A percentile compares a stretch with the other conserved stretches of the same genome.
Conservation (phyloP, 768 basidiomycete species). For the Collybiopsis luxurians region DNA sequence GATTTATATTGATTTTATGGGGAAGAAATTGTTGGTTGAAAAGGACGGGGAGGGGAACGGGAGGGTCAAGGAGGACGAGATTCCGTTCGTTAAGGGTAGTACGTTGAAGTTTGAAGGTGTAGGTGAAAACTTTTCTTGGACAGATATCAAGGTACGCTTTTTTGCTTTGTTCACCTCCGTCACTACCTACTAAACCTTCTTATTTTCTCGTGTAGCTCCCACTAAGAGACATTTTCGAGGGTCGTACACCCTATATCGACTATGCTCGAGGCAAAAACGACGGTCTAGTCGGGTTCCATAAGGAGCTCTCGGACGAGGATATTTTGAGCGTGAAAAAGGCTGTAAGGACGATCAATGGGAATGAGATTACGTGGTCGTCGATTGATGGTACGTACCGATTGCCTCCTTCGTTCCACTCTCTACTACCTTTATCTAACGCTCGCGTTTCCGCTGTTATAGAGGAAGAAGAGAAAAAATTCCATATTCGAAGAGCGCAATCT, state of each 20-base stretch:
- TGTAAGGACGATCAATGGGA: conserved; percentile 49
- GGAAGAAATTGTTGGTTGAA: conserved; percentile 61
- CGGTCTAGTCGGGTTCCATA: conserved; percentile 62
- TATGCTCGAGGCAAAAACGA: conserved; percentile 42
- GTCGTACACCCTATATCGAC: conserved; percentile 51
- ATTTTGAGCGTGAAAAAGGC: conserved; percentile 64
- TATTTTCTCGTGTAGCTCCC: conserved; percentile 31
- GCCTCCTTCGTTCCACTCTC: neutral
- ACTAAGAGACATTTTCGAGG: conserved; percentile 48
- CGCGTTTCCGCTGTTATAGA: too few relatives aligned
- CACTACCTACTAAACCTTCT: neutral
- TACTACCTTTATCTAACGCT: neutral
- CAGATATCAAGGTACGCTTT: conserved; percentile 45
- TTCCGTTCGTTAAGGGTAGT: conserved; percentile 52
- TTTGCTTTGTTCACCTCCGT: neutral
- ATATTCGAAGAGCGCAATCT: conserved; percentile 68
- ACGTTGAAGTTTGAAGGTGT: conserved; percentile 59
- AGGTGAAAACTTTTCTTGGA: conserved; percentile 46
- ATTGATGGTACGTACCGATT: conserved; percentile 55
- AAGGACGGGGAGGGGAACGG: conserved; percentile 61
- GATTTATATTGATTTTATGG: conserved; percentile 73
- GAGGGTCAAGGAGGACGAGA: conserved; percentile 57
- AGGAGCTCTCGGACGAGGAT: conserved; percentile 68
- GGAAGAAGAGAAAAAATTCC: conserved; percentile 69
- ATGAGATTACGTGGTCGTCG: conserved; percentile 61